Percentiles rank a stretch among this genome's conserved stretches.
phyloP scores from a whole-genome alignment of 2,329 filamentous ascomycete species.

The Shiraia bambusicola region DNA sequence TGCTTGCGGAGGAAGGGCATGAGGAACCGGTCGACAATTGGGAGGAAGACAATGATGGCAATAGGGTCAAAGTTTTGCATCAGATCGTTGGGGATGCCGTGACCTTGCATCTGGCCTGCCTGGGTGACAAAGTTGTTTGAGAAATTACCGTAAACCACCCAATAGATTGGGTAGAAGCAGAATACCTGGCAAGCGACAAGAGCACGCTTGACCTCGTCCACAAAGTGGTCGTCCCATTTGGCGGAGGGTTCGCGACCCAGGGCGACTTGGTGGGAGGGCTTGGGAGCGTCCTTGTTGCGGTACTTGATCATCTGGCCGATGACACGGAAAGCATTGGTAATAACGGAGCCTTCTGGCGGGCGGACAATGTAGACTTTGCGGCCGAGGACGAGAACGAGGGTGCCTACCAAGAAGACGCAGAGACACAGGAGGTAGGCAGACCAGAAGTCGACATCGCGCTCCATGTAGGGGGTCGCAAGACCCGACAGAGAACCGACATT shows the following conservation, averaged over 20 bases:
- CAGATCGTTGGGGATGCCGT: slow-evolving; percentile 52
- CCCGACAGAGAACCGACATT: slow-evolving; percentile 70
- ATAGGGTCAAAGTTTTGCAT: slow-evolving; percentile 54
- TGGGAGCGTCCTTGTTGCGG: slow-evolving; percentile 62
- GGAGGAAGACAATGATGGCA: slow-evolving; percentile 50
- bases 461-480: slow-evolving; percentile 70
- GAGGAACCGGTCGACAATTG: slow-evolving; percentile 46
- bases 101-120: slow-evolving; percentile 46
- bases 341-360: slow-evolving; percentile 42
- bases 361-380: slow-evolving; percentile 43
- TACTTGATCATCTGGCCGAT: slow-evolving; percentile 59
- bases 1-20: slow-evolving; percentile 47
- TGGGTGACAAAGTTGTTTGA: slow-evolving; percentile 51
- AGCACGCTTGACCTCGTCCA: slow-evolving; percentile 71
- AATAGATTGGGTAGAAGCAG: slow-evolving; percentile 50
- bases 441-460: slow-evolving; percentile 70
- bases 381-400: slow-evolving; percentile 52
- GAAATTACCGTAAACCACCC: slow-evolving; percentile 48
- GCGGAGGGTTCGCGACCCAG: slow-evolving; percentile 48
- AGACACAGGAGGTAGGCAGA: slow-evolving; percentile 65
- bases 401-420: slow-evolving; percentile 66
- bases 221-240: slow-evolving; percentile 69
- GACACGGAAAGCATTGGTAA: slow-evolving; percentile 57
- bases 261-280: slow-evolving; percentile 64
- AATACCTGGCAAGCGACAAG: slow-evolving; percentile 70